Percentiles rank a stretch among this genome's conserved stretches.
Conservation (phyloP, 352 stramenopile genomes). For the Globisporangium orthogonon region DNA sequence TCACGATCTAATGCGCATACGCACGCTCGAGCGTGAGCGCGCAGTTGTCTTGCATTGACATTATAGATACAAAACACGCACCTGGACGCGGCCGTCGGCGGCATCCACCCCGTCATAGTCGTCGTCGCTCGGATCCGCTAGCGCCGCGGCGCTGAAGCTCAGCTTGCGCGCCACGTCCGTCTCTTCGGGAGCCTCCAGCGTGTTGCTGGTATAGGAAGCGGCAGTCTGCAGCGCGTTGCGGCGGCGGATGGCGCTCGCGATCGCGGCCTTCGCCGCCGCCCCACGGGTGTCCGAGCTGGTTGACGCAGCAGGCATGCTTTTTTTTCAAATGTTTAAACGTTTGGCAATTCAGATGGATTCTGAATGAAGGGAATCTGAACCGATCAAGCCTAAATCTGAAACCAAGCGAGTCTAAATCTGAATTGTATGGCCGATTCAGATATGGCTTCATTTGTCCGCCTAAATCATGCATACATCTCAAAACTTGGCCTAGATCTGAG, state of each 20-base stretch:
- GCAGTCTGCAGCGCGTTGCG: slow-evolving; percentile 10
- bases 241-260: slow-evolving; percentile 12
- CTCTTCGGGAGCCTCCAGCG: slow-evolving; percentile 12
- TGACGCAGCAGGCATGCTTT: background rate
- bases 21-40: no score
- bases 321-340: background rate
- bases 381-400: no score
- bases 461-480: no score
- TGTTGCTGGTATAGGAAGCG: background rate
- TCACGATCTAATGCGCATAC: slow-evolving; percentile 36
- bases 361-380: no score
- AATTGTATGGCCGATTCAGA: no score
- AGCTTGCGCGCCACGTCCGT: slow-evolving; percentile 50
- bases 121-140: background rate
- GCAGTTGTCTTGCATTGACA: no score
- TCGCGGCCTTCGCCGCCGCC: slow-evolving; percentile 11
- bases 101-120: background rate
- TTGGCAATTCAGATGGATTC: no score
- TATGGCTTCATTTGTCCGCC: no score
- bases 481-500: no score
- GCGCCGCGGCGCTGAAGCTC: slow-evolving; percentile 46
- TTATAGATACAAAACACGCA: background rate
- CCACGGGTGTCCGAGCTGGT: background rate
- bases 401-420: no score
- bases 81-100: slow-evolving; percentile 1